A percentile compares a stretch with the other conserved stretches of the same genome.
Evolutionary conservation across 768 basidiomycete species (phyloP).

Genomic region (Ramaria rubella): DNA sequence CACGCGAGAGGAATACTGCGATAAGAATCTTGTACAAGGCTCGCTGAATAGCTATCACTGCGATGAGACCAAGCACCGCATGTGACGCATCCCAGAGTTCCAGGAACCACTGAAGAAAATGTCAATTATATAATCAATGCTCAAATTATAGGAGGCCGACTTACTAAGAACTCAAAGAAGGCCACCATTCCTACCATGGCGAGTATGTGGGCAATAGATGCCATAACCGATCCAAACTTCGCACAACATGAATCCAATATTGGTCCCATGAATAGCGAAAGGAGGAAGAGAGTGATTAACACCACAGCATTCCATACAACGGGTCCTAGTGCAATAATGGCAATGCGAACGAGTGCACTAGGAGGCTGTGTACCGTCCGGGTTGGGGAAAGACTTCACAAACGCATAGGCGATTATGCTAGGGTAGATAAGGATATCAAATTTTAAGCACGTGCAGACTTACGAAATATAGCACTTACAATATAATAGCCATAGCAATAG

Average conservation of each 20-base stretch:
- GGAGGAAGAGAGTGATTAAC: constrained; percentile 77
- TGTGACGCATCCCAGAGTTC: constrained; percentile 97
- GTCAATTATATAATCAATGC: constrained; percentile 4
- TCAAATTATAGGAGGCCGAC: constrained; percentile 27
- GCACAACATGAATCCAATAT: constrained; percentile 71
- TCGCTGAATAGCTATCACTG: constrained; percentile 85
- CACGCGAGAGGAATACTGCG: constrained; percentile 88
- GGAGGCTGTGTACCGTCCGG: constrained; percentile 53
- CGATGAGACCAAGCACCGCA: constrained; percentile 87
- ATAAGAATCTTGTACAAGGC: constrained; percentile 93
- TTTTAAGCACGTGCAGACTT: background rate
- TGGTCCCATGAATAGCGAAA: constrained; percentile 89
- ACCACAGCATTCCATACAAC: constrained; percentile 93
- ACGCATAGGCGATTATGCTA: constrained; percentile 74
- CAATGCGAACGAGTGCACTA: constrained; percentile 86
- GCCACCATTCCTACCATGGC: constrained; percentile 75
- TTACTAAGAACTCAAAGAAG: constrained; percentile 95
- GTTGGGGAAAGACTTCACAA: constrained; percentile 85
- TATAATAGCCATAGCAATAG: constrained; percentile 65
- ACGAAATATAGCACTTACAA: constrained; percentile 32
- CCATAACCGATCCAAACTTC: constrained; percentile 90
- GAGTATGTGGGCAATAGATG: constrained; percentile 79
- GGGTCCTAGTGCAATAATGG: constrained; percentile 83
- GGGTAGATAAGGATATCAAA: background rate
- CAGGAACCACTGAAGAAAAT: constrained; percentile 72